Base-by-base conservation (phyloP, 1,284 basidiomycete species). In the Hemileccinum hortonii region DNA sequence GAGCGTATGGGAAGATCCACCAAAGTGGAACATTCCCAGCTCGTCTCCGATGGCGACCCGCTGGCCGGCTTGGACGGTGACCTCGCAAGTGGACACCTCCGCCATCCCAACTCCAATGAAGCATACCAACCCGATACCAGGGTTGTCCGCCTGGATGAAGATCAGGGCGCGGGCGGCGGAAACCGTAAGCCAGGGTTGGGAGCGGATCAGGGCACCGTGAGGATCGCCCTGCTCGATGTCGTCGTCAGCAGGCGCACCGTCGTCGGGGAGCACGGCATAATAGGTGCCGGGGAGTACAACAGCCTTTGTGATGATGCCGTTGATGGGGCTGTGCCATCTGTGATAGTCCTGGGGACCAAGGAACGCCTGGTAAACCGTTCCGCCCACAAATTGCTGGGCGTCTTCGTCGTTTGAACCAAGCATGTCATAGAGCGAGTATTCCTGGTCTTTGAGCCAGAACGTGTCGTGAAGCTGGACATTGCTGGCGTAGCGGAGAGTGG, bases 51-150 rank as follows among this genome's bases (percentile, higher is more conserved):
- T 55, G 2, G 24, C 9, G 11, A 81, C 64, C 7, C 5, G 8
- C 24, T 57, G 3, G 6, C 22, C 39, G 9, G 21, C 15, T 3
- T 41, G 4, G 16, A 22, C 21, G 12, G 41, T 15, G 1, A 64
- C 37, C 18, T 76, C 69, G 49, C 75, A 77, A 6, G 78, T 78
- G 9, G 80, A 81, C 1, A 82, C 77, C 61, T 83, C 81, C 0
- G 68, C 71, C 80, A 84, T 81, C 0, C 82, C 81, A 22, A 83
- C 71, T 0, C 64, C 76, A 10, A 82, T 69, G 60, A 83, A 78
- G 44, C 72, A 73, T 63, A 80, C 71, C 52, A 79, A 7, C 4
- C 37, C 24, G 10, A 50, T 21, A 1, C 7, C 15, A 10, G 26
- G 35, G 12, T 79, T 75, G 21, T 75, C 71, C 9, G 78, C 67